A percentile compares a stretch with the other conserved stretches of the same genome.
Conservation (phyloP, 2,329 filamentous ascomycete species). For the Parasarocladium wereldwijsianum region DNA sequence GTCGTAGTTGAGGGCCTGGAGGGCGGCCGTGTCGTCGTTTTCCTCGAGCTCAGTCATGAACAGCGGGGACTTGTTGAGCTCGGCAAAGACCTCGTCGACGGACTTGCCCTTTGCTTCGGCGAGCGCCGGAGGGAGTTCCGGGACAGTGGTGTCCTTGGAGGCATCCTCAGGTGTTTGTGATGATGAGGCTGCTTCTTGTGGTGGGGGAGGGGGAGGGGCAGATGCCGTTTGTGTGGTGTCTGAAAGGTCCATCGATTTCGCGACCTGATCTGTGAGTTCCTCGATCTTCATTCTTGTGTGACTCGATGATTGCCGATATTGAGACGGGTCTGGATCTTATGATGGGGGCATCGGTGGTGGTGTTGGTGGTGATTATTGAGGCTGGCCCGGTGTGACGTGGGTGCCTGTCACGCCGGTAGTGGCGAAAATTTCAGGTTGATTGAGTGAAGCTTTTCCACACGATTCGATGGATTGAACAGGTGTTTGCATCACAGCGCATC, state of each 20-base stretch:
- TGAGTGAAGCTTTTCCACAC: too few species aligned
- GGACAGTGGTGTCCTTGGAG: conserved; percentile 15
- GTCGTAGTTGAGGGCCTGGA: conserved; percentile 85
- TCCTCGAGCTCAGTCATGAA: conserved; percentile 86
- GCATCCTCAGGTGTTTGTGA: conserved; percentile 2
- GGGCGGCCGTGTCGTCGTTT: conserved; percentile 70
- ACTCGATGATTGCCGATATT: too few species aligned
- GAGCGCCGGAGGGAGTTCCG: conserved; percentile 31
- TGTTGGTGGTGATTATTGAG: conserved; percentile 1
- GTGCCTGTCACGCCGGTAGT: conserved; percentile 6
- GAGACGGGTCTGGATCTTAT: too few species aligned
- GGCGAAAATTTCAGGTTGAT: background rate
- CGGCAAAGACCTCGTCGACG: conserved; percentile 38
- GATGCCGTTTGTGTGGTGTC: too few species aligned
- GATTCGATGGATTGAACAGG: too few species aligned
- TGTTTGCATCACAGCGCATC: too few species aligned
- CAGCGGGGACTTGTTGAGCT: conserved; percentile 53
- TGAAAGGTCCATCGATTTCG: conserved; percentile 17
- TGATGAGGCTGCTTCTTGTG: conserved; percentile 1
- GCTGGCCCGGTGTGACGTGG: conserved; percentile 1
- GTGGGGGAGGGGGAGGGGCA: too few species aligned
- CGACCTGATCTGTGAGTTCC: conserved; percentile 27
- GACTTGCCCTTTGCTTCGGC: conserved; percentile 28
- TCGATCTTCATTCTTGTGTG: conserved; percentile 23
- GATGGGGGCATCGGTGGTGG: too few species aligned